These are phyloP conservation scores for Clonostachys chloroleuca DNA, from an alignment of 2,329 filamentous ascomycete species.

Conservation along the genomic window DNA sequence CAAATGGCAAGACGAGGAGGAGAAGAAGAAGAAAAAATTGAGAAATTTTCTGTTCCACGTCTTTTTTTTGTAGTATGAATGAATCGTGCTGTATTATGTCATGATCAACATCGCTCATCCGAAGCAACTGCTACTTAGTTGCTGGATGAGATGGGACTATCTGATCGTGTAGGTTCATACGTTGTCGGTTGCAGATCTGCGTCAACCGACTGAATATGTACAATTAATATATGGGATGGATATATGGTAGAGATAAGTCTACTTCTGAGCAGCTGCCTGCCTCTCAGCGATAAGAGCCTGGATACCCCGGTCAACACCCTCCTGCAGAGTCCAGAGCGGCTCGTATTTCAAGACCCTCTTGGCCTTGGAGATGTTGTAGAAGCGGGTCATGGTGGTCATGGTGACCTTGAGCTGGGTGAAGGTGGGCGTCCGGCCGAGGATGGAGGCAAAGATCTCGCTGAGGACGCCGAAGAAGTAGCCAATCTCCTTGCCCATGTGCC, in stretches of 20 bases:
- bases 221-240: no score
- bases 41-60: not conserved
- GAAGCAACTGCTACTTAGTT: no score
- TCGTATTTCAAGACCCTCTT: conserved; percentile 64
- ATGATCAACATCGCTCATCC: not conserved
- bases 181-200: no score
- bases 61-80: not conserved
- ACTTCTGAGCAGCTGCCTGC: conserved; percentile 23
- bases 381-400: conserved; percentile 71
- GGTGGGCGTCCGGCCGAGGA: conserved; percentile 48
- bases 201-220: no score
- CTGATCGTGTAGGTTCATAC: no score
- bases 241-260: conserved; percentile 1
- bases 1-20: not conserved
- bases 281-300: conserved; percentile 47
- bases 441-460: conserved; percentile 45
- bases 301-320: conserved; percentile 54
- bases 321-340: conserved; percentile 62
- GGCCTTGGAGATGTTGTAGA: conserved; percentile 75
- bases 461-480: conserved; percentile 47
- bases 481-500: conserved; percentile 46
- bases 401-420: conserved; percentile 57
- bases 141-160: no score
- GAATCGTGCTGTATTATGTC: not conserved
- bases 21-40: not conserved